A percentile compares a stretch with the other conserved stretches of the same genome.
phyloP scores from a whole-genome alignment of 2,329 filamentous ascomycete genomes.

The Metarhizium rileyi region DNA sequence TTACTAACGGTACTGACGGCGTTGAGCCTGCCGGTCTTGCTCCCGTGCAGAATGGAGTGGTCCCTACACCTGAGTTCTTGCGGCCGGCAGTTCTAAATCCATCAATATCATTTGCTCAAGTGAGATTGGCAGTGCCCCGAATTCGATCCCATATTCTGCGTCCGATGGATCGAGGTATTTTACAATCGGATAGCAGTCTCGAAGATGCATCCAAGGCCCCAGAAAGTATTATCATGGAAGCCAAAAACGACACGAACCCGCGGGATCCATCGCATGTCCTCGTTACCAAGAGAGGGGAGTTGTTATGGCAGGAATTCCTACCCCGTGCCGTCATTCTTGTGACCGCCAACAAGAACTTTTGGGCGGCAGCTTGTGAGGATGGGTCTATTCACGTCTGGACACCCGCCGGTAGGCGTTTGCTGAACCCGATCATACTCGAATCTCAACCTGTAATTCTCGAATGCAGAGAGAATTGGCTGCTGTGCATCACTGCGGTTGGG shows the following conservation, averaged over 20 bases:
- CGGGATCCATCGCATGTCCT: constrained; percentile 79
- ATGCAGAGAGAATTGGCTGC: constrained; percentile 77
- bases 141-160: constrained; percentile 74
- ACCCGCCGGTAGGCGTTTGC: constrained; percentile 73
- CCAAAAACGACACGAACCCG: constrained; percentile 67
- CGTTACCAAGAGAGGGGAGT: constrained; percentile 67
- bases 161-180: constrained; percentile 59
- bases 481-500: constrained; percentile 82
- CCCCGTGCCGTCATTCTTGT: constrained; percentile 80
- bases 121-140: constrained; percentile 79
- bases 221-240: constrained; percentile 75
- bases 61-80: constrained; percentile 70
- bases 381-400: constrained; percentile 87
- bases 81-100: constrained; percentile 82
- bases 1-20: constrained; percentile 68
- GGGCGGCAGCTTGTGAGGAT: constrained; percentile 89
- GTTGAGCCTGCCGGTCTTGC: constrained; percentile 64
- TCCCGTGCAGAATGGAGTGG: constrained; percentile 47
- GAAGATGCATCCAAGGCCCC: constrained; percentile 54
- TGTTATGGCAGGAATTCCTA: constrained; percentile 90
- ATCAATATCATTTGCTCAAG: constrained; percentile 68
- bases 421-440: constrained; percentile 80
- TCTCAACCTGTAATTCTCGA: constrained; percentile 91
- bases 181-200: constrained; percentile 40
- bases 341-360: constrained; percentile 83